Percentiles rank a stretch among this genome's conserved stretches.
Conservation (phyloP, 2,329 filamentous ascomycete genomes). For the Thelonectria blattea region DNA sequence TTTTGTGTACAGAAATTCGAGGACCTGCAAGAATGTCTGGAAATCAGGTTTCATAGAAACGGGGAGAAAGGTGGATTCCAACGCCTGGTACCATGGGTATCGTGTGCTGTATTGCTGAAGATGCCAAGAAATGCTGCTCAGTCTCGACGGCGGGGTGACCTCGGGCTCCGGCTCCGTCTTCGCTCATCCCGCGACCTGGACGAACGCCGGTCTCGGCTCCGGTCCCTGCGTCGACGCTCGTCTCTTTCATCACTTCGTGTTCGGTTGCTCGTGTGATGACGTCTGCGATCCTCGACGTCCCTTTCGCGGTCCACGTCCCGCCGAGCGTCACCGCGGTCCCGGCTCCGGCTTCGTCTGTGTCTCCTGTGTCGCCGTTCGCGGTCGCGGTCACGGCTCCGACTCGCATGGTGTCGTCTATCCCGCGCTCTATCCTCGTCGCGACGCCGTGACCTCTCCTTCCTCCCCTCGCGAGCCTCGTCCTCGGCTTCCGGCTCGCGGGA, state of each 20-base stretch:
- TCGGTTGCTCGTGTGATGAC: slow-evolving; percentile 19
- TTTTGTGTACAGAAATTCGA: too few species aligned
- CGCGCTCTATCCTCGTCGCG: slow-evolving; percentile 42
- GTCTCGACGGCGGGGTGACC: slow-evolving; percentile 12
- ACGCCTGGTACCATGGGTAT: slow-evolving; percentile 5
- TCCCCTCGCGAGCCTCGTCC: slow-evolving; percentile 34
- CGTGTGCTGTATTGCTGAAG: neutral
- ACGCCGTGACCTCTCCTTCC: slow-evolving; percentile 40
- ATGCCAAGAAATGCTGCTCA: neutral
- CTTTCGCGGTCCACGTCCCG: slow-evolving; percentile 23
- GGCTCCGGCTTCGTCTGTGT: slow-evolving; percentile 43
- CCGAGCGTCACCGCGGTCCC: slow-evolving; percentile 36
- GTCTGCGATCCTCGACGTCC: slow-evolving; percentile 24
- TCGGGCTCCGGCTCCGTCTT: slow-evolving; percentile 19
- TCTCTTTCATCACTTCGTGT: slow-evolving; percentile 20
- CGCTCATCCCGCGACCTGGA: slow-evolving; percentile 31
- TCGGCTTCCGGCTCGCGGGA: slow-evolving; percentile 32
- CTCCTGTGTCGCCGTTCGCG: slow-evolving; percentile 41
- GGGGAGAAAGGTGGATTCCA: neutral
- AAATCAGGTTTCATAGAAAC: neutral
- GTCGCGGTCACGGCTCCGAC: slow-evolving; percentile 44
- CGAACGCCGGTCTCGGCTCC: slow-evolving; percentile 31
- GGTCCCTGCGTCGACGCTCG: slow-evolving; percentile 27
- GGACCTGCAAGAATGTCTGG: neutral
- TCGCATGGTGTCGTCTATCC: slow-evolving; percentile 45